Conservation (phyloP, 2,329 filamentous ascomycete genomes). For the Cordyceps farinosa region DNA sequence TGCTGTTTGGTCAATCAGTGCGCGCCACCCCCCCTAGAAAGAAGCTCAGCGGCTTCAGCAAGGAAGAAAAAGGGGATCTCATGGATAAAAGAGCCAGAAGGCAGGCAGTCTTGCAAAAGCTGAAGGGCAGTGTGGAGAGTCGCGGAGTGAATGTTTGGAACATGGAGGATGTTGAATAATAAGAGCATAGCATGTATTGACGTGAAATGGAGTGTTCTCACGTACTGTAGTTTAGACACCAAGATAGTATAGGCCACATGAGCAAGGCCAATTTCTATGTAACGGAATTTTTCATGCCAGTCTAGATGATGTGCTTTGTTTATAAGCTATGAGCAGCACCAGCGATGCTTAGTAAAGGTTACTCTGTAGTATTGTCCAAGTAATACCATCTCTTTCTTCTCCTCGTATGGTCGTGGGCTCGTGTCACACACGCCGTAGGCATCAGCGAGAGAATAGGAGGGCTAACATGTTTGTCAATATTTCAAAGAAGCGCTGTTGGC, state of each 20-base stretch:
- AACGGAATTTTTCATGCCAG: neutral
- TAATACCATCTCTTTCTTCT: too few species aligned
- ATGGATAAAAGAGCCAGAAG: constrained; percentile 52
- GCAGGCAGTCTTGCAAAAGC: constrained; percentile 49
- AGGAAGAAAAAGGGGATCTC: constrained; percentile 54
- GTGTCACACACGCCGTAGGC: too few species aligned
- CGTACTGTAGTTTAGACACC: constrained; percentile 26
- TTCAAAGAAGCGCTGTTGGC: too few species aligned
- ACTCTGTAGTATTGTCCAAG: too few species aligned
- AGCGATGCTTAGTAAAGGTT: too few species aligned
- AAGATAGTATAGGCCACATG: constrained; percentile 20
- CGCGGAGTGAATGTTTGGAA: constrained; percentile 49
- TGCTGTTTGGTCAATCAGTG: constrained; percentile 40
- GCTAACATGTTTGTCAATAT: too few species aligned
- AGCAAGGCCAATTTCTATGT: neutral
- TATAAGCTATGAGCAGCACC: too few species aligned
- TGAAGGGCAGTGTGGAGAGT: constrained; percentile 48
- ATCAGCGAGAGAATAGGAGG: too few species aligned
- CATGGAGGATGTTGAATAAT: constrained; percentile 46
- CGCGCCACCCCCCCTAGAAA: constrained; percentile 50
- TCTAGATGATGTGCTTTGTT: neutral
- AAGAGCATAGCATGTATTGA: constrained; percentile 19
- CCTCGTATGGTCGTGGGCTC: too few species aligned
- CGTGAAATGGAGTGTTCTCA: constrained; percentile 14
- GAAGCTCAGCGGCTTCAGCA: constrained; percentile 59